Conservation (phyloP, 2,329 filamentous ascomycete genomes). For the Ciborinia camelliae region DNA sequence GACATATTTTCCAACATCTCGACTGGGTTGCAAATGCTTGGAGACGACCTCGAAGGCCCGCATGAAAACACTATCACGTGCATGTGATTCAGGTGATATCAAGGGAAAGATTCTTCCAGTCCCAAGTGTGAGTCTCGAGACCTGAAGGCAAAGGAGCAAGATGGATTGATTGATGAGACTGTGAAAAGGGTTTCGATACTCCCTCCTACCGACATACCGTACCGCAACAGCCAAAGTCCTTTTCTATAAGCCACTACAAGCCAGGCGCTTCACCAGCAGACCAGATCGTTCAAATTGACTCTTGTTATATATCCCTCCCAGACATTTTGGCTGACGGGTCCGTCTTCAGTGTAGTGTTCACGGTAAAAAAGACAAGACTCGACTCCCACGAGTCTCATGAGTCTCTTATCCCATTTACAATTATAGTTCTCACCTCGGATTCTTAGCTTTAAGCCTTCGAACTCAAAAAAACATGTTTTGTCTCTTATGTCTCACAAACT, state of each 20-base stretch:
- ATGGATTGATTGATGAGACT: not conserved
- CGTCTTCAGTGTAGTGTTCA: no score
- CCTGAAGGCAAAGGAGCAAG: not conserved
- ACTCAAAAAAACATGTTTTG: not conserved
- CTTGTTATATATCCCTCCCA: not conserved
- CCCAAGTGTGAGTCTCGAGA: not conserved
- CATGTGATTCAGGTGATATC: not conserved
- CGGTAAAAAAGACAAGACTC: not conserved
- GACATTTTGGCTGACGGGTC: not conserved
- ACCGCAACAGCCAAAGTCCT: not conserved
- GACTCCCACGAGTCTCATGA: not conserved
- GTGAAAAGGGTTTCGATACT: not conserved
- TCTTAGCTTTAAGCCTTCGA: not conserved
- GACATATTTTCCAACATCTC: not conserved
- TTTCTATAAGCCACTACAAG: not conserved
- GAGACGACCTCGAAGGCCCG: not conserved
- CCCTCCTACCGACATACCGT: not conserved
- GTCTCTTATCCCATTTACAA: not conserved
- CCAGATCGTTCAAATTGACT: not conserved
- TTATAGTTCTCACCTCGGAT: not conserved
- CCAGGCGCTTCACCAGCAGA: not conserved
- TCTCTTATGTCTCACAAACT: not conserved
- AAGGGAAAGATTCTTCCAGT: not conserved
- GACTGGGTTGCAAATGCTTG: not conserved
- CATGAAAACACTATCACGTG: constrained; percentile 1